These are phyloP conservation scores for Oryza officinalis DNA, from an alignment of 176 grass and related monocot genomes.

Conservation along the genomic window DNA sequence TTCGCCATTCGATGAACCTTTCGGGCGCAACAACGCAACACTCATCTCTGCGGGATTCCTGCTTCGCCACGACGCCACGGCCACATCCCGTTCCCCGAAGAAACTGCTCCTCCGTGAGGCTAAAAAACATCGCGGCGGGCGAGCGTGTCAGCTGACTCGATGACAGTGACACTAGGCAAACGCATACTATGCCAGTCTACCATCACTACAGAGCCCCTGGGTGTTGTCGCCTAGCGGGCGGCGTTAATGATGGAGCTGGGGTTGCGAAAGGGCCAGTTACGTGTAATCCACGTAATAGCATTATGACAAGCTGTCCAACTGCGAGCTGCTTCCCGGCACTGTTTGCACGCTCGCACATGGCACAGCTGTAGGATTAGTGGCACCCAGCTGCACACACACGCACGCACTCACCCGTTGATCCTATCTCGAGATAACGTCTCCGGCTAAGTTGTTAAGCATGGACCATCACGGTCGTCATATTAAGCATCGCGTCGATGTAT, in stretches of 20 bases:
- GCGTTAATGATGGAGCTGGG: not conserved
- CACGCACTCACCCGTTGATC: not conserved
- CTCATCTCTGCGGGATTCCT: not conserved
- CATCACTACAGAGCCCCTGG: not conserved
- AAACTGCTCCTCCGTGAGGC: too few species aligned
- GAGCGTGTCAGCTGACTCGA: too few species aligned
- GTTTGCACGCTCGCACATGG: constrained; percentile 24
- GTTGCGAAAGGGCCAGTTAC: not conserved
- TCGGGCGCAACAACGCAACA: not conserved
- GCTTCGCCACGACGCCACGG: too few species aligned
- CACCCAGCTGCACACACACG: constrained; percentile 4
- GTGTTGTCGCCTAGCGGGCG: not conserved
- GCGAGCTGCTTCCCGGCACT: not conserved
- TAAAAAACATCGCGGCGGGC: too few species aligned
- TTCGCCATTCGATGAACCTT: not conserved
- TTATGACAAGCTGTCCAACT: constrained; percentile 13
- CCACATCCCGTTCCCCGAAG: too few species aligned
- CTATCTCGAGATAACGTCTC: not conserved
- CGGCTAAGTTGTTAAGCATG: not conserved
- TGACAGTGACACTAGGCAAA: too few species aligned
- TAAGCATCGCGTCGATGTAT: not conserved
- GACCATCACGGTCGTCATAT: constrained; percentile 25
- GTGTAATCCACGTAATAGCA: constrained; percentile 33
- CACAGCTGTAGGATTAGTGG: constrained; percentile 26
- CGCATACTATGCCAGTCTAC: too few species aligned